Base-by-base conservation (phyloP, 805 yeast genomes). In the Wickerhamomyces chambardii region DNA sequence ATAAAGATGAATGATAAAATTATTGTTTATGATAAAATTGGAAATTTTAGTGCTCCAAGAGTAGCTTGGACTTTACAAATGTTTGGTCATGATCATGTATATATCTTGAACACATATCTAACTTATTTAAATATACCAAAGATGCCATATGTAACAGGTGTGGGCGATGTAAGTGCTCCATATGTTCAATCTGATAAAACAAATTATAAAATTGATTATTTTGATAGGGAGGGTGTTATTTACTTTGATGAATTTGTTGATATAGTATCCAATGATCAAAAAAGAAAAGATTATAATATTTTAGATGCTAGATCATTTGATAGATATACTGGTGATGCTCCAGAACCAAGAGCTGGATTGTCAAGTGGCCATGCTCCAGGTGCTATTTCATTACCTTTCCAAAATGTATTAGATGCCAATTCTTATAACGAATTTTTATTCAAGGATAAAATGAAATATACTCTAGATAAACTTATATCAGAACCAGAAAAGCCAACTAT, bases 321-420 rank as follows among this genome's bases (percentile, higher is more conserved):
- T 3, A 67, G 97, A 40, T 90, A 79, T 58, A 66, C 81, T 0
- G 97, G 97, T 11, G 64, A 62, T 17, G 83, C 69, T 3, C 85
- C 92, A 2, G 98, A 92, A 59, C 95, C 96, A 36, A 70, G 98
- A 47, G 75, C 86, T 1, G 97, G 90, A 1, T 59, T 90, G 29
- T 64, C 90, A 2, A 79, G 94, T 4, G 98, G 98, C 0, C 98
- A 92, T 57, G 71, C 87, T 18, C 90, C 94, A 2, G 83, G 85
- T 10, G 73, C 95, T 0, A 67, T 70, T 29, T 80, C 85, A 17
- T 58, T 89, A 24, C 96, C 97, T 14, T 89, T 84, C 50, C 43
- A 62, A 6, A 75, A 71, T 22, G 70, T 87, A 1, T 58, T 86
- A 24, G 70, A 71, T 28, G 53, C 61, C 2, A 65, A 58, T 11